These are phyloP conservation scores for Hygrocybe coccinea DNA, from an alignment of 768 basidiomycete genomes.

Conservation along the genomic window DNA sequence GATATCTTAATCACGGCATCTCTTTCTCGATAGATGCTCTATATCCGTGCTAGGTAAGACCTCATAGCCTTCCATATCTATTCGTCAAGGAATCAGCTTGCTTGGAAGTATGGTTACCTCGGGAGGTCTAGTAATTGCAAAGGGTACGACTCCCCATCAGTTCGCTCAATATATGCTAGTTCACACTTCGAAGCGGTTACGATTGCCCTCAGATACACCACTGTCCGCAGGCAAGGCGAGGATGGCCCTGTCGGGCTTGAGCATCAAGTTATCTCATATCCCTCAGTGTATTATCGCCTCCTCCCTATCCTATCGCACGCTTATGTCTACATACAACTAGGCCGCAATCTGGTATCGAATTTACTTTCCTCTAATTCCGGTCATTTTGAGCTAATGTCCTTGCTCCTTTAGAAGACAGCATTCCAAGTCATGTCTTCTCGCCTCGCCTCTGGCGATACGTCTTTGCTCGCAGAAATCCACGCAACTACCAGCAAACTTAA, in stretches of 20 bases:
- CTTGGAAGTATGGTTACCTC: slow-evolving; percentile 52
- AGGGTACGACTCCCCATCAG: slow-evolving; percentile 40
- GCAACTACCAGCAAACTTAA: slow-evolving; percentile 68
- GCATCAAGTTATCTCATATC: slow-evolving; percentile 63
- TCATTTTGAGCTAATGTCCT: neutral
- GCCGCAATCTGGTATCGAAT: slow-evolving; percentile 51
- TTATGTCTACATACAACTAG: slow-evolving; percentile 65
- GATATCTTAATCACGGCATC: neutral
- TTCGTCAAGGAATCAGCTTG: neutral
- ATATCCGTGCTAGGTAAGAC: slow-evolving; percentile 60
- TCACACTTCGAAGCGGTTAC: slow-evolving; percentile 41
- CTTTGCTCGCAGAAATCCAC: slow-evolving; percentile 67
- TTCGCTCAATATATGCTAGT: neutral
- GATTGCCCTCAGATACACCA: slow-evolving; percentile 66
- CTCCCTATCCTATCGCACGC: slow-evolving; percentile 64
- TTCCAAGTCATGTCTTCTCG: slow-evolving; percentile 48
- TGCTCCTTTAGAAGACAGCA: slow-evolving; percentile 36
- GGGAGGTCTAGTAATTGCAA: slow-evolving; percentile 62
- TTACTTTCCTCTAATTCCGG: slow-evolving; percentile 14
- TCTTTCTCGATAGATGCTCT: slow-evolving; percentile 52
- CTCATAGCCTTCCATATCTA: neutral
- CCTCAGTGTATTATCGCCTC: slow-evolving; percentile 68
- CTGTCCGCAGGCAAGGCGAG: slow-evolving; percentile 66
- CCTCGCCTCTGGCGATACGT: slow-evolving; percentile 53
- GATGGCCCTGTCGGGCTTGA: slow-evolving; percentile 50